Percentiles rank a stretch among this genome's conserved stretches.
phyloP scores from a whole-genome alignment of 2,329 filamentous ascomycete species.

The Elsinoe arachidis region DNA sequence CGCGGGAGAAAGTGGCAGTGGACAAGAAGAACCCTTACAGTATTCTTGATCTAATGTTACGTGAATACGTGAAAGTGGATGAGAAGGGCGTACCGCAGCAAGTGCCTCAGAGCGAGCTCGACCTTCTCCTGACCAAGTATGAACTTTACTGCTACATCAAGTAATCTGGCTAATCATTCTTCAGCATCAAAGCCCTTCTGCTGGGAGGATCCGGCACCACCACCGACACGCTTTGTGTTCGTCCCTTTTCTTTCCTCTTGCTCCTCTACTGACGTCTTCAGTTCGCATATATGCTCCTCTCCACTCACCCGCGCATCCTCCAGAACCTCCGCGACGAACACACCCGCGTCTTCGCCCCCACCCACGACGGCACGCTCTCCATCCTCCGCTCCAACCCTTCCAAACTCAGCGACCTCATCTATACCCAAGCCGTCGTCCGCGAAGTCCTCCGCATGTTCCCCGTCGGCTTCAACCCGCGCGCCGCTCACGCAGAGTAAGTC shows the following conservation, averaged over 20 bases:
- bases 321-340: not conserved
- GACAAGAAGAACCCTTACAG: not conserved
- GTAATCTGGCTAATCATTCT: not conserved
- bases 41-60: not conserved
- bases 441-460: not conserved
- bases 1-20: not conserved
- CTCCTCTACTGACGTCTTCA: not conserved
- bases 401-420: not conserved
- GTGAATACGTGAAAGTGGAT: not conserved
- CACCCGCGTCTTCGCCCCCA: not conserved
- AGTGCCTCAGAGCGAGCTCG: not conserved
- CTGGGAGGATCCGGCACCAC: not conserved
- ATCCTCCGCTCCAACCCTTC: not conserved
- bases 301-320: not conserved
- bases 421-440: not conserved
- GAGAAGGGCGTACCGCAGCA: not conserved
- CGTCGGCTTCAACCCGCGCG: not conserved
- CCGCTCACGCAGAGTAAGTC: not conserved
- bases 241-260: not conserved
- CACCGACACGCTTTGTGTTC: not conserved
- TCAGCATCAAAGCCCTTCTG: not conserved
- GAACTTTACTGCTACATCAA: not conserved
- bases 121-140: not conserved
- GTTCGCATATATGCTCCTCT: constrained; percentile 2
- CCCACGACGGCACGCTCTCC: not conserved